phyloP scores from a whole-genome alignment of 192 early-diverging fungal genomes.

The Mortierella claussenii region DNA sequence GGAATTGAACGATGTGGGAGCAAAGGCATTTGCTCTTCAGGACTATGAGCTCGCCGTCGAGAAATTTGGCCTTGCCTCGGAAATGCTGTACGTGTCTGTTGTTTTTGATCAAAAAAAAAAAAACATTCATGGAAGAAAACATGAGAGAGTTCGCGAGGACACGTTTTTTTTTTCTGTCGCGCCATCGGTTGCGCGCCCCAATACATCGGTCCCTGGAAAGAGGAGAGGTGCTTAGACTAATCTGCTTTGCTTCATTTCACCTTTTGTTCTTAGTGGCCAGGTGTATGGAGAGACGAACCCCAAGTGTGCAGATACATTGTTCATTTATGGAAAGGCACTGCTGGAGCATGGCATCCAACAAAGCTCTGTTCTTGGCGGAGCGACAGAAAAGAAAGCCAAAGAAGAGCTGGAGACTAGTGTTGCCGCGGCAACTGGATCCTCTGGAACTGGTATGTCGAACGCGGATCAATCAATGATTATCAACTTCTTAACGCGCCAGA shows the following conservation, averaged over 20 bases:
- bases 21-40: slow-evolving; percentile 68
- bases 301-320: slow-evolving; percentile 75
- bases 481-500: too few species aligned
- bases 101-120: too few species aligned
- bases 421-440: slow-evolving; percentile 19
- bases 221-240: too few species aligned
- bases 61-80: slow-evolving; percentile 75
- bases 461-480: background rate
- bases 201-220: too few species aligned
- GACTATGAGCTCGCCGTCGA: slow-evolving; percentile 73
- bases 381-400: slow-evolving; percentile 52
- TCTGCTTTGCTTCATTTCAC: background rate
- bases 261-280: slow-evolving; percentile 59
- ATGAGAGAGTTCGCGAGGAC: too few species aligned
- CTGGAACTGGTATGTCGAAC: slow-evolving; percentile 16
- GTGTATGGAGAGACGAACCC: slow-evolving; percentile 69
- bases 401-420: slow-evolving; percentile 39
- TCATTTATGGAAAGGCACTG: slow-evolving; percentile 79
- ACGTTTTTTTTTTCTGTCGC: background rate
- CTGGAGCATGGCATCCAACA: slow-evolving; percentile 80
- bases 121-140: too few species aligned
- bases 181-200: too few species aligned
- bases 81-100: slow-evolving; percentile 72
- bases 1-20: slow-evolving; percentile 71
- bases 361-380: slow-evolving; percentile 77